Percentiles rank a stretch among this genome's conserved stretches.
Conservation (phyloP, 768 basidiomycete genomes). For the Phanerochaete sordida region DNA sequence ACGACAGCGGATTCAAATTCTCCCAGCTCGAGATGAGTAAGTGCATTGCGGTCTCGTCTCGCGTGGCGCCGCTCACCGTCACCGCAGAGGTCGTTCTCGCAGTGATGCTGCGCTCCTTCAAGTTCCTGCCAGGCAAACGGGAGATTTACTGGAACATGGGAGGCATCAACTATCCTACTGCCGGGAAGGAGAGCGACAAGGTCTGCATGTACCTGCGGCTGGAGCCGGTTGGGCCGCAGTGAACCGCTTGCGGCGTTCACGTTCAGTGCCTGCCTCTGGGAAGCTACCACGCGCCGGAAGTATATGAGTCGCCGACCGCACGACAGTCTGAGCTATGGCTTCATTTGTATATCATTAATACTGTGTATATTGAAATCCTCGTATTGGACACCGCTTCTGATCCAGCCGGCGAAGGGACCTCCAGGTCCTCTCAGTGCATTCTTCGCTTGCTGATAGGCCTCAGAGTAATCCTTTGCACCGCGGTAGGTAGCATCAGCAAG, state of each 20-base stretch:
- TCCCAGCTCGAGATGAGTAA: slow-evolving; percentile 23
- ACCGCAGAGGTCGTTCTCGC: slow-evolving; percentile 14
- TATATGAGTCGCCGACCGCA: too few species aligned
- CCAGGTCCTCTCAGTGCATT: slow-evolving; percentile 36
- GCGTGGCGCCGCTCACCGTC: background rate
- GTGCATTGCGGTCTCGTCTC: background rate
- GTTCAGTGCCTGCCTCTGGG: too few species aligned
- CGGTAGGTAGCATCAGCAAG: slow-evolving; percentile 34
- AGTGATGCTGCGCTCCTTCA: slow-evolving; percentile 12
- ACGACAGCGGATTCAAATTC: slow-evolving; percentile 21
- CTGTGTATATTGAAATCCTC: slow-evolving; percentile 41
- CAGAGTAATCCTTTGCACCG: slow-evolving; percentile 37
- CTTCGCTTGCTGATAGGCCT: slow-evolving; percentile 53
- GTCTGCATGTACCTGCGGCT: slow-evolving; percentile 6
- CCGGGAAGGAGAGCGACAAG: slow-evolving; percentile 1
- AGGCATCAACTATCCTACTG: slow-evolving; percentile 13
- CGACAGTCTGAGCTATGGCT: too few species aligned
- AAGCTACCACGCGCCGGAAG: too few species aligned
- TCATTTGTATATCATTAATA: too few species aligned
- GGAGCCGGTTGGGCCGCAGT: background rate
- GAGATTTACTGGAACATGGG: slow-evolving; percentile 15
- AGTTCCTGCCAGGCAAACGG: slow-evolving; percentile 6
- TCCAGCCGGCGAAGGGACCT: slow-evolving; percentile 61
- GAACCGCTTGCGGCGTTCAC: background rate
- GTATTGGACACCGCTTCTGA: slow-evolving; percentile 48